Evolutionary conservation across 768 basidiomycete species (phyloP).

Genomic region (Russula sp.): DNA sequence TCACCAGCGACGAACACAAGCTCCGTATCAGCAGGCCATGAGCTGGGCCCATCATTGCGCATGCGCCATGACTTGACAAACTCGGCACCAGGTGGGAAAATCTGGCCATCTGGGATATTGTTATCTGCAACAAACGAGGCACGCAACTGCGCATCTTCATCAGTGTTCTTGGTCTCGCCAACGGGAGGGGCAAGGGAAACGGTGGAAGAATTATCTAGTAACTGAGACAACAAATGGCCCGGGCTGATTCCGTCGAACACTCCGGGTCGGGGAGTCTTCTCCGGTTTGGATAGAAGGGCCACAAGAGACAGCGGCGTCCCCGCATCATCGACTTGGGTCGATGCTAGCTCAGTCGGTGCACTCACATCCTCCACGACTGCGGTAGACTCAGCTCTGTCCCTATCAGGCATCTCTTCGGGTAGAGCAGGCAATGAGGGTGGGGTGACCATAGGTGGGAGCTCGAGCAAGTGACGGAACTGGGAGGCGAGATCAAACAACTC

Average conservation of each 20-base stretch:
- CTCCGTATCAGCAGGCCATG: slow-evolving; percentile 66
- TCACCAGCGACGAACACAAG: slow-evolving; percentile 68
- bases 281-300: slow-evolving; percentile 14
- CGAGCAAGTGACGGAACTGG: slow-evolving; percentile 22
- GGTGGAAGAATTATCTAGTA: slow-evolving; percentile 12
- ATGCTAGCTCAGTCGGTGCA: slow-evolving; percentile 15
- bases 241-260: slow-evolving; percentile 13
- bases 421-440: not conserved
- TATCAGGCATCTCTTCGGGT: not conserved
- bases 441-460: slow-evolving; percentile 15
- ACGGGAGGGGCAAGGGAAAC: slow-evolving; percentile 1
- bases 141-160: slow-evolving; percentile 30
- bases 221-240: slow-evolving; percentile 14
- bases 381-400: not conserved
- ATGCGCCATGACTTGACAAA: slow-evolving; percentile 82
- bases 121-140: slow-evolving; percentile 59
- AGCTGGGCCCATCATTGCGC: slow-evolving; percentile 50
- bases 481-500: slow-evolving; percentile 22
- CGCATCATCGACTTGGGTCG: slow-evolving; percentile 7
- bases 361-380: not conserved
- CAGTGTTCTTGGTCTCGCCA: slow-evolving; percentile 1
- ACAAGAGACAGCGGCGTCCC: slow-evolving; percentile 11
- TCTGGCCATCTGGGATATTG: slow-evolving; percentile 67
- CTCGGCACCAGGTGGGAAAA: slow-evolving; percentile 76
- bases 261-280: slow-evolving; percentile 7